These are phyloP conservation scores for Wickerhamiella hasegawae DNA, from an alignment of 805 yeast genomes.

Conservation along the genomic window DNA sequence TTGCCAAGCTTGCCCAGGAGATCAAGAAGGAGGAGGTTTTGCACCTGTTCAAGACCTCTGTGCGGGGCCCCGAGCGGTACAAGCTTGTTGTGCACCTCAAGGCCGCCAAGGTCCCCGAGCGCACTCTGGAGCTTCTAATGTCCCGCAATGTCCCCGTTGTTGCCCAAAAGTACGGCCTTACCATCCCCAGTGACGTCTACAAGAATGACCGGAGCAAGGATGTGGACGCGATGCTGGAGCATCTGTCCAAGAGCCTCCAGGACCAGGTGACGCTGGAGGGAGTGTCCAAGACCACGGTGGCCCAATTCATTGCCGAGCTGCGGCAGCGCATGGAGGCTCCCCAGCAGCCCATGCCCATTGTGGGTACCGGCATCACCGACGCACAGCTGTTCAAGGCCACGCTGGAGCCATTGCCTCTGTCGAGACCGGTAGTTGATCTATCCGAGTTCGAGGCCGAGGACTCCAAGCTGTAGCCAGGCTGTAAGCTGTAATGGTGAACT, in stretches of 20 bases:
- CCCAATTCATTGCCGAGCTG: neutral
- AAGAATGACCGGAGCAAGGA: slow-evolving; percentile 14
- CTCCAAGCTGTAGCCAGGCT: neutral
- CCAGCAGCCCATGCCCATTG: no score
- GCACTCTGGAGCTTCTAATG: neutral
- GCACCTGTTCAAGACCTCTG: slow-evolving; percentile 30
- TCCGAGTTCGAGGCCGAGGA: slow-evolving; percentile 4
- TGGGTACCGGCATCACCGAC: slow-evolving; percentile 4
- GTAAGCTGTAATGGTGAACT: neutral
- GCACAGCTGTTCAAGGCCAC: slow-evolving; percentile 3
- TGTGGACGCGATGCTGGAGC: slow-evolving; percentile 18
- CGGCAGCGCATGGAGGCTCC: no score
- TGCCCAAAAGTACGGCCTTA: slow-evolving; percentile 14
- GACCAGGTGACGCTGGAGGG: neutral
- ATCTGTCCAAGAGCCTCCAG: slow-evolving; percentile 12
- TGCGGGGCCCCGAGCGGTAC: slow-evolving; percentile 27
- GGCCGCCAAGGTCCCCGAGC: slow-evolving; percentile 26
- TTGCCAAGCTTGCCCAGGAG: slow-evolving; percentile 38
- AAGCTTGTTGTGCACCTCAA: slow-evolving; percentile 46
- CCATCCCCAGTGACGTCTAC: slow-evolving; percentile 13
- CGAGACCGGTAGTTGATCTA: slow-evolving; percentile 2
- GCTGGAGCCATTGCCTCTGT: slow-evolving; percentile 6
- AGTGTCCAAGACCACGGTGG: no score
- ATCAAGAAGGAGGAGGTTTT: slow-evolving; percentile 43
- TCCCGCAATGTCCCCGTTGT: slow-evolving; percentile 16